A percentile compares a stretch with the other conserved stretches of the same genome.
Evolutionary conservation across 805 yeast species (phyloP).

Genomic region (Tetrapisispora namnaoensis): DNA sequence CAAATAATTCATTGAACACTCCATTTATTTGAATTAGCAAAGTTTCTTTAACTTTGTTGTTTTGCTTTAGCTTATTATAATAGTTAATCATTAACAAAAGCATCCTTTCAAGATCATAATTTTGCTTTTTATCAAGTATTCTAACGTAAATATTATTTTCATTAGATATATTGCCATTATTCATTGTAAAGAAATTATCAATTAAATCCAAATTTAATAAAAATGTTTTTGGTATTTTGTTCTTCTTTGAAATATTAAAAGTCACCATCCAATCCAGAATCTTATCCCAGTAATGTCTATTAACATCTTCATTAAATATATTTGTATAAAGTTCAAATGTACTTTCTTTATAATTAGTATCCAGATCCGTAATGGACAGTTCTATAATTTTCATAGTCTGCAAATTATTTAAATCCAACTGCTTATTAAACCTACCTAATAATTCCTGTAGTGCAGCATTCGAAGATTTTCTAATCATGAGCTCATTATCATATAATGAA

Average conservation of each 20-base stretch:
- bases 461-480: constrained; percentile 69
- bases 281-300: constrained; percentile 12
- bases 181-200: neutral
- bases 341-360: constrained; percentile 33
- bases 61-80: constrained; percentile 1
- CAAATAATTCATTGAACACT: neutral
- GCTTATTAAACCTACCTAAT: constrained; percentile 50
- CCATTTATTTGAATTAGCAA: constrained; percentile 8
- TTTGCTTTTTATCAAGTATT: neutral
- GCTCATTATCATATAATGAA: constrained; percentile 62
- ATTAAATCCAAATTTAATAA: constrained; percentile 9
- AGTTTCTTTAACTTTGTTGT: constrained; percentile 9
- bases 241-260: constrained; percentile 10
- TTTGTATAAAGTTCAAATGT: constrained; percentile 24
- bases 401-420: constrained; percentile 21
- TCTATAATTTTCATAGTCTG: constrained; percentile 44
- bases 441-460: constrained; percentile 83
- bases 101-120: neutral
- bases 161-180: neutral
- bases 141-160: neutral
- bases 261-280: constrained; percentile 21
- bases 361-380: constrained; percentile 41
- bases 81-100: constrained; percentile 2
- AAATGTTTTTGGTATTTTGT: constrained; percentile 12
- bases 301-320: constrained; percentile 7